Evolutionary conservation across 805 yeast species (phyloP), one percentile per base, ranked within the genome.

Genomic region (Yarrowia yakushimensis): DNA sequence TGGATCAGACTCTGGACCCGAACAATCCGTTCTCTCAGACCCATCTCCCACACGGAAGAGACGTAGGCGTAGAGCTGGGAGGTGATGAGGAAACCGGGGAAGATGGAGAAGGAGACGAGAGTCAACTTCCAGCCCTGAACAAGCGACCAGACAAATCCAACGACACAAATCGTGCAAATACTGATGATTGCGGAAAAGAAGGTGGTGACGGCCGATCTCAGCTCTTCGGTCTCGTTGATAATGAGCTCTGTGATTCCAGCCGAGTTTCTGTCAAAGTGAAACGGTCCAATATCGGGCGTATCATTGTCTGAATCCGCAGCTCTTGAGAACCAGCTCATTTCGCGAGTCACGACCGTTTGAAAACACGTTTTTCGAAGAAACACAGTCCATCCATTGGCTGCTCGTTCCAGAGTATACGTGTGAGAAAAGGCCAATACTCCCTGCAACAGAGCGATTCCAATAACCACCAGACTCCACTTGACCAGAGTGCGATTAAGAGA

Each of bases 111-210:
- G 1, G 96, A 96, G 1, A 90, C 94, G 10, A 93, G 74, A 1
- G 97, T 82, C 42, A 94, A 75, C 68, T 86, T 88, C 98, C 98
- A 94, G 0, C 97, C 97, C 11, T 79, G 71, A 0, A 79, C 79
- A 1, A 90, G 65, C 0, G 97, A 85, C 97, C 97, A 94, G 7
- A 83, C 75, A 4, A 85, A 65, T 4, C 97, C 96, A 27, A 84
- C 73, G 0, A 77, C 37, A 0, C 87, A 75, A 52, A 90, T 78
- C 0, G 84, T 75, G 2, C 81, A 55, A 39, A 88, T 79, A 11
- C 86, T 81, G 0, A 83, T 67, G 0, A 83, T 43, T 0, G 85
- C 79, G 10, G 85, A 77, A 30, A 89, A 70, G 66, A 87, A 85
- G 43, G 84, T 84, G 0, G 89, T 78, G 0, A 89, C 79, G 36